Conservation (phyloP, 176 grass and related monocot genomes). For the Hordeum marinum region DNA sequence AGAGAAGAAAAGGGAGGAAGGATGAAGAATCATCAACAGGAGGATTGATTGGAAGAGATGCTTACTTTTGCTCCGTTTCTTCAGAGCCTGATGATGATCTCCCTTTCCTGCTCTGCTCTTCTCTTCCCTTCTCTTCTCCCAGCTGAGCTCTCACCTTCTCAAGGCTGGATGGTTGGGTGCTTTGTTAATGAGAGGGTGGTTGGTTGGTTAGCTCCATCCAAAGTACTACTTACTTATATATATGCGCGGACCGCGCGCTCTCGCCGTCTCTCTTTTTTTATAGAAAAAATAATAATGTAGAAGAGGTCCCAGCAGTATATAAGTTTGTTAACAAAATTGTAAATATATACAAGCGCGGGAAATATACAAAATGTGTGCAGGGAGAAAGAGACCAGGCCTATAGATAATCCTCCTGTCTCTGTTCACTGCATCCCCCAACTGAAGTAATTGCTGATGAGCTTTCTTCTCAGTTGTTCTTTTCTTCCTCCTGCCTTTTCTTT, state of each 20-base stretch:
- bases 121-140: not conserved
- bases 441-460: not conserved
- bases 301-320: not conserved
- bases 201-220: constrained; percentile 3
- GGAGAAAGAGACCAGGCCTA: not conserved
- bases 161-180: not conserved
- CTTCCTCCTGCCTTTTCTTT: too few relatives aligned
- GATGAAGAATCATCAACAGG: constrained; percentile 2
- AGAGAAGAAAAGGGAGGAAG: not conserved
- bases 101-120: not conserved
- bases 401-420: not conserved
- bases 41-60: not conserved
- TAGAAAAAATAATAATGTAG: not conserved
- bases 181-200: constrained; percentile 33
- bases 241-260: constrained; percentile 3
- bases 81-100: not conserved
- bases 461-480: not conserved
- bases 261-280: not conserved
- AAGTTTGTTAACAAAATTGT: not conserved
- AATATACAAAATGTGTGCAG: not conserved
- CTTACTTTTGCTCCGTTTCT: not conserved
- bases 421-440: not conserved
- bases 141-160: constrained; percentile 9
- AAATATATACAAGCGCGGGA: not conserved
- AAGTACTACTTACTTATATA: constrained; percentile 17